Conservation (phyloP, 306 rosid species). For the Gillenia trifoliata region DNA sequence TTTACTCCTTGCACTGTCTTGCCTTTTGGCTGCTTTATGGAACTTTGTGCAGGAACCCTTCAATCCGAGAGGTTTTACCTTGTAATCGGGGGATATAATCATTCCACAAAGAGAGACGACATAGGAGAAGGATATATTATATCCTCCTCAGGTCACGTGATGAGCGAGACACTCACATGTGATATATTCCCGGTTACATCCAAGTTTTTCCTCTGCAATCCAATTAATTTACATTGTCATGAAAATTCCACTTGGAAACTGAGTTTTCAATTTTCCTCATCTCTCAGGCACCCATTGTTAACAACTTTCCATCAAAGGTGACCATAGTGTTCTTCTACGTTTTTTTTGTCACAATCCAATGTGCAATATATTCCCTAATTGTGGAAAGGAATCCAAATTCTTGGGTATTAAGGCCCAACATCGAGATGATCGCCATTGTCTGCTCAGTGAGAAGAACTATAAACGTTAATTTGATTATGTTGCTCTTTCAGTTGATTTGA, state of each 20-base stretch:
- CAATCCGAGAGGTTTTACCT: not conserved
- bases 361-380: not conserved
- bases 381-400: not conserved
- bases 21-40: slow-evolving; percentile 23
- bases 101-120: no score
- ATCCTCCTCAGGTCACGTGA: no score
- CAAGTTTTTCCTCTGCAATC: no score
- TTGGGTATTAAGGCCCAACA: slow-evolving; percentile 6
- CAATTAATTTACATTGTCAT: no score
- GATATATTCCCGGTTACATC: no score
- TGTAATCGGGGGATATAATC: no score
- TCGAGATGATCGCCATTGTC: not conserved
- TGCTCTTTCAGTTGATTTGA: not conserved
- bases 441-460: slow-evolving; percentile 20
- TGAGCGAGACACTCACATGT: no score
- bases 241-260: not conserved
- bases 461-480: not conserved
- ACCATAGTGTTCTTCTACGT: not conserved
- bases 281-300: slow-evolving; percentile 7
- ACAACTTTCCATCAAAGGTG: not conserved
- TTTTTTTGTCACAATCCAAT: slow-evolving; percentile 3
- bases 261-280: no score
- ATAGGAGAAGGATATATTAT: no score
- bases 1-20: slow-evolving; percentile 8
- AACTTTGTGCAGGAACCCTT: slow-evolving; percentile 25